Base-by-base conservation (phyloP, 2,329 filamentous ascomycete genomes). In the Mycosphaerella arachidis region DNA sequence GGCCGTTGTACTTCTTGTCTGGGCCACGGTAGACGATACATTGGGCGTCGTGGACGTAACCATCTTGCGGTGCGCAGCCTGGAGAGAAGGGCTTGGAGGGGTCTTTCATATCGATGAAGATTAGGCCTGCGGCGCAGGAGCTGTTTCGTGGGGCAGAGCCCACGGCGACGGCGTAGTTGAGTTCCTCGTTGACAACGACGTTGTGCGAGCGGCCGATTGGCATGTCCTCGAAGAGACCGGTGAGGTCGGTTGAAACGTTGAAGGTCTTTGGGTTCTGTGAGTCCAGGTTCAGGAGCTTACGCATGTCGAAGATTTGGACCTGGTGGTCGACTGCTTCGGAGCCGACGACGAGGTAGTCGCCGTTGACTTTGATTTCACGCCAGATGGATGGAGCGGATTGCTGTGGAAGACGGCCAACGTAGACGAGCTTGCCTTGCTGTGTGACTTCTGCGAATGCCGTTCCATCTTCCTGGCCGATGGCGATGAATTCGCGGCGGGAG, bases 281-380 rank as follows among this genome's bases (percentile, higher is more conserved):
- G 69, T 79, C 74, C 60, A 84, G 68, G 33, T 73, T 73, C 56
- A 82, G 73, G n/a, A 84, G 75, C 75, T 80, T 85, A 66, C 76
- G 79, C 81, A 86, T 79, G 72, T 87, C 84, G 67, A 87, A 87
- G 72, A 86, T 79, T 72, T 86, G 84, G 51, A 87, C 79, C 35
- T 82, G 81, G 71, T 86, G 84, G 64, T 76, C 71, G 51, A 70
- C 65, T 37, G 81, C 79, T 63, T 81, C 78, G 12, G 67, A 58
- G 56, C 77, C 77, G 54, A 79, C 77, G 61, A 78, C 72, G 67
- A 78, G 73, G 62, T 76, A 74, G 64, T 78, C 57, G 64, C 73
- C 76, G 64, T 76, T 76, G 5, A 69, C 73, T 27, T 77, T 73
- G 58, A 84, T 84, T 71, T 84, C 81, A 53, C 81, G 77, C 81